Evolutionary conservation across 208 protist species (phyloP), one percentile per base, ranked within the genome.

Genomic region (Acanthamoeba polyphaga): DNA sequence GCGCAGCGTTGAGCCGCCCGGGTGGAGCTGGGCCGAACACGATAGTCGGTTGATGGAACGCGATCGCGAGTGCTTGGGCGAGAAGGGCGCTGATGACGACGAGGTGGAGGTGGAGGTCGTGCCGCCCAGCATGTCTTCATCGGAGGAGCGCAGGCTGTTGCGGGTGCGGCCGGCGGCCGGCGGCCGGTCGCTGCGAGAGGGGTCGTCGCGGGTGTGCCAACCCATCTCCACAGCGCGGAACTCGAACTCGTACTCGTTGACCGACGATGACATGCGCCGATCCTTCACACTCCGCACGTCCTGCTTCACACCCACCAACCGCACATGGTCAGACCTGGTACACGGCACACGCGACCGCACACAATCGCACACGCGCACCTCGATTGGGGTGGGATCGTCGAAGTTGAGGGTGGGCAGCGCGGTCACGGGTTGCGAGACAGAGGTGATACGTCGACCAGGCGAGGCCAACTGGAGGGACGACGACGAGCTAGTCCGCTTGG

Each of bases 21-120:
- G 27, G 46, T 51, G 24, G 12, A 87, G 38, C 70, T 78, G 70
- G 22, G 70, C 70, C 34, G 70, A 78, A 29, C 70, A 78, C 46
- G 78, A 87, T 1, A 87, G 78, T 6, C 78, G 78, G 24, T 87
- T 87, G 46, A 60, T 32, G 27, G 78, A 87, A 17, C 78, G 38
- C 78, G 78, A 87, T 3, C 78, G 78, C n/a, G 78, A 62, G 51
- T 87, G 78, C n/a, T 60, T 53, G 46, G 13, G 6, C 78, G 78
- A 60, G 27, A 51, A 43, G n/a, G 29, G 9, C 74, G 38, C 13
- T 29, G 34, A 46, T n/a, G 70, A 78, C 6, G 60, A 66, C 60
- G 74, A 82, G 2, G 74, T 53, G 74, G 74, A 82, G 1, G 74
- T 82, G 24, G 38, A 82, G 74, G 43, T 53, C 74, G 74, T 4